Conservation (phyloP, 768 basidiomycete genomes). For the Termitomyces sp. region DNA sequence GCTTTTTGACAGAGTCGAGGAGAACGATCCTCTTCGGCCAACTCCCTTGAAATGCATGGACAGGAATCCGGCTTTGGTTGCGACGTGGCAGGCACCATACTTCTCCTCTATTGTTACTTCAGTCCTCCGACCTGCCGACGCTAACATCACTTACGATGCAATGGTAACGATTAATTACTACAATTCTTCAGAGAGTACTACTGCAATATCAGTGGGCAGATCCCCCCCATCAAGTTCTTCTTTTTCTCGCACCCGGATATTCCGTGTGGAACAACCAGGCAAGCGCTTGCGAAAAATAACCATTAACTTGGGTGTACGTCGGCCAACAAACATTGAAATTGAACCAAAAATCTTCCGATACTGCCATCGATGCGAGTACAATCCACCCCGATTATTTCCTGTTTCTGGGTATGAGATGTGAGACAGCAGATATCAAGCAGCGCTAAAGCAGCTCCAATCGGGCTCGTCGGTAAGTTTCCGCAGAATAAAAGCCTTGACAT, state of each 20-base stretch:
- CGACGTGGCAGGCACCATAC: neutral
- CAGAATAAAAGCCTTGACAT: neutral
- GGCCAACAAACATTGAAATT: neutral
- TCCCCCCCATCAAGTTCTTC: neutral
- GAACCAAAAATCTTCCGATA: neutral
- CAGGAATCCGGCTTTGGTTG: neutral
- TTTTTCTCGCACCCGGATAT: too few relatives aligned
- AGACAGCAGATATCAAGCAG: neutral
- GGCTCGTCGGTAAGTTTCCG: neutral
- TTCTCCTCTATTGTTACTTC: neutral
- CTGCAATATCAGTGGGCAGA: neutral
- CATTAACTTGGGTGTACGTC: neutral
- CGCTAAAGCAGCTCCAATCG: neutral
- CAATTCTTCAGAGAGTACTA: neutral
- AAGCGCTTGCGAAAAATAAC: too few relatives aligned
- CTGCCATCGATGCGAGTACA: neutral
- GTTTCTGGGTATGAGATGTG: neutral
- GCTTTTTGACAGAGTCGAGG: neutral
- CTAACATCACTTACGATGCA: neutral
- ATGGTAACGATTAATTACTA: neutral
- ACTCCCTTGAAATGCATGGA: neutral
- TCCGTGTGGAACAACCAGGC: neutral
- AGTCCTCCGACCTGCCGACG: too few relatives aligned
- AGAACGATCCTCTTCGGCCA: neutral
- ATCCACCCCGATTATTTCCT: neutral